phyloP scores from a whole-genome alignment of 306 rosid species.

The Lathyrus aphaca region DNA sequence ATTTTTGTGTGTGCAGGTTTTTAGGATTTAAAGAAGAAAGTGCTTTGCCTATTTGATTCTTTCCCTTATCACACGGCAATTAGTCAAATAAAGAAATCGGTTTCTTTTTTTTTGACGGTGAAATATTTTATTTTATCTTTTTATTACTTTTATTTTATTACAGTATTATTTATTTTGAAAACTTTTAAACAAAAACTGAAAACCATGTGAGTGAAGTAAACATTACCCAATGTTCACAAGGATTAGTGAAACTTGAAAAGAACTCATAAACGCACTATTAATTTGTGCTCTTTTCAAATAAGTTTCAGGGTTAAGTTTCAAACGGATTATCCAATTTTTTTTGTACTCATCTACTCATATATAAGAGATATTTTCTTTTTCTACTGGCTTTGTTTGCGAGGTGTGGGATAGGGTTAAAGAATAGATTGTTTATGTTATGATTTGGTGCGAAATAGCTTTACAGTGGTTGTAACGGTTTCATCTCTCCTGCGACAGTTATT shows the following conservation, averaged over 20 bases:
- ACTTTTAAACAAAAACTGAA: not conserved
- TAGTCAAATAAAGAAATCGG: not conserved
- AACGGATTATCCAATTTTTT: not conserved
- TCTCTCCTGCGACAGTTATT: slow-evolving; percentile 93
- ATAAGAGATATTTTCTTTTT: not conserved
- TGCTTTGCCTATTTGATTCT: slow-evolving; percentile 11
- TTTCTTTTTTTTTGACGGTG: not conserved
- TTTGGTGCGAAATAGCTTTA: slow-evolving; percentile 4
- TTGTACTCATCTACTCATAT: not conserved
- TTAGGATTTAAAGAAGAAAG: not conserved
- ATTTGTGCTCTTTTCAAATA: not conserved
- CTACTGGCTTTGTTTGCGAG: not conserved
- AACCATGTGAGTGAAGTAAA: not conserved
- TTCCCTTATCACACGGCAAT: not conserved
- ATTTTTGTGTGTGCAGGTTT: not conserved
- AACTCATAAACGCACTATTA: not conserved
- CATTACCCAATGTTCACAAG: not conserved
- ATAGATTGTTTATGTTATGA: not conserved
- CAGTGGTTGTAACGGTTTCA: slow-evolving; percentile 60
- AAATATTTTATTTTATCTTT: not conserved
- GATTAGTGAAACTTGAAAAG: not conserved
- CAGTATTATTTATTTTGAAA: not conserved
- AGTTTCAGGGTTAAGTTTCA: not conserved
- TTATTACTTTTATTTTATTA: too few species aligned
- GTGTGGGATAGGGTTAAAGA: not conserved